Base-by-base conservation (phyloP, 2,329 filamentous ascomycete species). In the Trichoderma guizhouense region DNA sequence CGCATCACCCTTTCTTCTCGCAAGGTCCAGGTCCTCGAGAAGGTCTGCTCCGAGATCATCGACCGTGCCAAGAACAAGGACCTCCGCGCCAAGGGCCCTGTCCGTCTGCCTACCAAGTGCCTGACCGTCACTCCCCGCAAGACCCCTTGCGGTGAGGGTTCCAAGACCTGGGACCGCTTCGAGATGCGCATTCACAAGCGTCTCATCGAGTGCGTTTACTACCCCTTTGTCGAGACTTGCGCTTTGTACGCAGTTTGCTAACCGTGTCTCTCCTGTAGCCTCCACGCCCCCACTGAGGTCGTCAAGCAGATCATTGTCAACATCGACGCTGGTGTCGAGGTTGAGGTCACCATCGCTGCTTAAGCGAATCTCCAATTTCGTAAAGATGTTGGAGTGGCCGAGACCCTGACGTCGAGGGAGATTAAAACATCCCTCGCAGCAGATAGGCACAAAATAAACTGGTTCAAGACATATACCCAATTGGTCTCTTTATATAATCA, bases 171-270 rank as follows among this genome's bases (percentile, higher is more conserved):
- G 96, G 96, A 98, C 85, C 91, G 89, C 85, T 99, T 89, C 86
- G 95, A 99, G 92, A 97, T 99, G 94, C 92, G 95, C 88, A 97
- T 98, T 84, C 94, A 98, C 91, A 98, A 98, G 92, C 93, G 95
- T 80, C 89, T 98, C 82, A 98, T 98, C 83, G 95, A 97, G 90
- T 93, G 83, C 80, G 90, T 89, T 58, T 69, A 39, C 21, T 21
- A 11, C 15, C n/a, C n/a, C 14, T 8, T 24, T 47, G 14, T n/a
- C 7, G 26, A n/a, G 9, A 34, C 9, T 36, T n/a, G n/a, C 4
- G 26, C 30, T 71, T 47, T 30, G 15, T 7, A 55, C 43, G 47
- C 51, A 30, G 55, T 30, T 63, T 28, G 39, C 62, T 58, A 47
- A 65, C 72, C 77, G 78, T 62, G 66, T 28, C 39, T 9, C 18